A percentile compares a stretch with the other conserved stretches of the same genome.
phyloP scores from a whole-genome alignment of 176 grass and related monocot genomes.

The Musa acuminata region DNA sequence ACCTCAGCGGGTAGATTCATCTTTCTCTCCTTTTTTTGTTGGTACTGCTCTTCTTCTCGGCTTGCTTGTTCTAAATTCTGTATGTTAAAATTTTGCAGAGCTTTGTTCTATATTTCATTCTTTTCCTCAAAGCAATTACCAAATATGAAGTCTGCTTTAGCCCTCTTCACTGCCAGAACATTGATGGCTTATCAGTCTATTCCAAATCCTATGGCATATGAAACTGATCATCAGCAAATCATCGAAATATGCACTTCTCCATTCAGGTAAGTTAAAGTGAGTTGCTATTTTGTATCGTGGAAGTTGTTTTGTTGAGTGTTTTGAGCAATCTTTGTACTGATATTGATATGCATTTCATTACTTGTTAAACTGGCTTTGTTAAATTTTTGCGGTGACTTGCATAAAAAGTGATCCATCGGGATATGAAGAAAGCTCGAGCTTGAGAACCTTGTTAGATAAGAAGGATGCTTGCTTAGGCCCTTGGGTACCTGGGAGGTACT shows the following conservation, averaged over 20 bases:
- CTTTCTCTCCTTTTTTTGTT: slow-evolving; percentile 2
- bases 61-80: slow-evolving; percentile 2
- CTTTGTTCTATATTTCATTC: slow-evolving; percentile 68
- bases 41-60: not conserved
- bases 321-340: not conserved
- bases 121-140: slow-evolving; percentile 62
- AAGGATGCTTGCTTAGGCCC: slow-evolving; percentile 83
- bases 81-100: slow-evolving; percentile 37
- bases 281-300: slow-evolving; percentile 1
- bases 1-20: slow-evolving; percentile 70
- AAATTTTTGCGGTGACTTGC: slow-evolving; percentile 18
- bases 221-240: slow-evolving; percentile 73
- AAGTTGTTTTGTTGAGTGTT: slow-evolving; percentile 8
- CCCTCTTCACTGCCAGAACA: slow-evolving; percentile 75
- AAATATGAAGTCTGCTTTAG: slow-evolving; percentile 57
- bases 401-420: slow-evolving; percentile 75
- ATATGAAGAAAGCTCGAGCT: slow-evolving; percentile 92
- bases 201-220: slow-evolving; percentile 66
- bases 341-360: slow-evolving; percentile 17
- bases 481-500: slow-evolving; percentile 98
- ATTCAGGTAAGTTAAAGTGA: slow-evolving; percentile 44
- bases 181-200: slow-evolving; percentile 81
- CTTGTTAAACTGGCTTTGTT: slow-evolving; percentile 1
- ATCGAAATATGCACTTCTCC: slow-evolving; percentile 71
- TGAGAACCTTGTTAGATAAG: slow-evolving; percentile 91